Base-by-base conservation (phyloP, 208 protist genomes). In the Leishmania mexicana region DNA sequence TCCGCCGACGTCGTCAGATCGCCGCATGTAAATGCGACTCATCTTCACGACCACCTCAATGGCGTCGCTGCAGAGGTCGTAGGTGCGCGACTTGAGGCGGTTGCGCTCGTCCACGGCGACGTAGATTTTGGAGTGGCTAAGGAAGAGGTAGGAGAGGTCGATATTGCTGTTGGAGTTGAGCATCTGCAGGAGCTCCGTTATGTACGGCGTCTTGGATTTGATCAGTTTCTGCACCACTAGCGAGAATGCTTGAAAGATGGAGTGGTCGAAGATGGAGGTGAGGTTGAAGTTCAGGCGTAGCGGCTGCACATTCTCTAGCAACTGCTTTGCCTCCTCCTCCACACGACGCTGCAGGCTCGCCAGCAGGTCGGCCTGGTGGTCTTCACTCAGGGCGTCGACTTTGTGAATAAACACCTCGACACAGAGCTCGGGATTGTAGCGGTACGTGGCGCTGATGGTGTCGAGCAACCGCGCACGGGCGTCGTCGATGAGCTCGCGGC, bases 381-480 rank as follows among this genome's bases (percentile, higher is more conserved):
- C 93, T 79, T 97, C 95, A 60, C 90, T 96, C 24, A 97, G 87
- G 35, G 90, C 91, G 80, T 97, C 95, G 45, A 96, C 95, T 76
- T 97, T 97, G 87, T 97, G 95, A 67, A 97, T 96, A 75, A 97
- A 97, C 45, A 97, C 95, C 85, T 97, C 95, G 10, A 96, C 85
- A 72, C 87, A 94, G 13, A 97, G 87, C 47, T 92, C 86, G 0
- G 91, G 93, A 85, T 93, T 94, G 83, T 92, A 90, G 40, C 85
- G 82, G 74, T 96, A 92, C 24, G 91, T 92, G 7, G 92, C 89
- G 73, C 89, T 95, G 71, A 97, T 92, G 3, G 93, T 96, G 70
- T 97, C 92, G 4, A 96, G 82, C 75, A 97, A 80, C 47, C 95
- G 88, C 57, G 89, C 91, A 49, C 87, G 87, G 1, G 95, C 93